Base-by-base conservation (phyloP, 2,329 filamentous ascomycete species). In the Cordyceps fumosorosea region DNA sequence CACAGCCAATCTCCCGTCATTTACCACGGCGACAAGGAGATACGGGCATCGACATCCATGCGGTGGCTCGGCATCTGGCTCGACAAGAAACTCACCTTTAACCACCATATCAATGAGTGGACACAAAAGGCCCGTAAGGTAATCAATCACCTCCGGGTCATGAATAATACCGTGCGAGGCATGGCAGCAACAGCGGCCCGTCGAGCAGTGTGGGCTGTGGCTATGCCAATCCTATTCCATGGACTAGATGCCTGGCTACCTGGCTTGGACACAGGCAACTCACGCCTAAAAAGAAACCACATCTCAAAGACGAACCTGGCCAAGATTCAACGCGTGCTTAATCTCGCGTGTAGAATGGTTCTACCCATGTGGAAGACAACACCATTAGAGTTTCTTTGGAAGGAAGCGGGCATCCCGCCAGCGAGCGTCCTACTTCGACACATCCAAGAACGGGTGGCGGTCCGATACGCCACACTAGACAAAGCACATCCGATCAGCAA, bases 61-160 rank as follows among this genome's bases (percentile, higher is more conserved):
- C 37, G 48, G 10, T 53, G 37, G 48, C 57, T 60, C 4, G 48
- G 47, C 37, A 60, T 53, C 18, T 60, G 37, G 57, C 37, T 60
- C 18, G 48, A 60, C 40, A 60, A 60, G 57, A 53, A 53, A 60
- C 57, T 60, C 48, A 60, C 57, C 57, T 53, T 60, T 32, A 52
- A 60, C 47, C 22, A 60, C 57, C 48, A 60, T 16, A 34, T 47
- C 2, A n/a, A 50, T 10, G 20, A 60, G 37, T 60, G 57, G 57
- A 45, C 48, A 12, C 24, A 60, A 12, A 60, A 60, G 37, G 48
- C 34, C 24, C 32, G 32, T 18, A 42, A 26, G 29, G 40, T 44
- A 6, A 44, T 44, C 40, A 44, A 44, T n/a, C 18, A 44, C 40
- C 40, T 44, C 40, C 18, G 18, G 18, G 40, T 16, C 40, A 44